Evolutionary conservation across 495 filamentous ascomycete species (phyloP), one percentile per base, ranked within the genome.

Genomic region (Pyrenopolyporus hunteri): DNA sequence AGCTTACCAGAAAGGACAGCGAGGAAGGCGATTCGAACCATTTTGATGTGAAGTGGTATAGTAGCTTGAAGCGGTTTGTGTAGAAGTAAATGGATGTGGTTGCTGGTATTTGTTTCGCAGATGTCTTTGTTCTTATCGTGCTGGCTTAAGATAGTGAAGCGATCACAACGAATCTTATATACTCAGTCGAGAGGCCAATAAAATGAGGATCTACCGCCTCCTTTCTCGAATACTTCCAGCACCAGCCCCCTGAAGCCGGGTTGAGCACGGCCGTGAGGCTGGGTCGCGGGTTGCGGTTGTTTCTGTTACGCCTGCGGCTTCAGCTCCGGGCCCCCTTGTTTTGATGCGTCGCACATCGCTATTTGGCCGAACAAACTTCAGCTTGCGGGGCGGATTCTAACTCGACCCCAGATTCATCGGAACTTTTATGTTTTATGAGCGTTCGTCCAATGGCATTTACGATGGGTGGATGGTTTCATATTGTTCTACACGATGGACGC

Each of bases 21-120:
- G 64, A 66, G 55, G 69, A 71, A 50, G 28, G 66, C 57, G 57
- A 73, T 65, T 55, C 66, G 64, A 37, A 73, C 71, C 71, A 73
- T 73, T 64, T 71, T 73, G 59, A 33, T 35, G 19, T 32, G 6
- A 33, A 22, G 26, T 57, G n/a, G n/a, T 43, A 42, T 42, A 42
- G 37, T 4, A 42, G 23, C 37, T 42, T 11, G 37, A 23, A 42
- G 13, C 37, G 25, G 13, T 40, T 32, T 52, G 5, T 35, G 17
- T 31, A 20, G 46, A 37, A 32, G 10, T 37, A 55, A 23, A 19
- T 32, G 28, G 19, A 17, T 11, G 37, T 33, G 23, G 28, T 3
- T 53, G 50, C 42, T 45, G 25, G 29, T 51, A 31, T 56, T 6
- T 14, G n/a, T 26, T 23, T 58, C n/a, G n/a, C n/a, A 11, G 35